Percentiles rank a stretch among this genome's conserved stretches.
Evolutionary conservation across 2,329 filamentous ascomycete genomes (phyloP).

Genomic region (Alternaria conjuncta): DNA sequence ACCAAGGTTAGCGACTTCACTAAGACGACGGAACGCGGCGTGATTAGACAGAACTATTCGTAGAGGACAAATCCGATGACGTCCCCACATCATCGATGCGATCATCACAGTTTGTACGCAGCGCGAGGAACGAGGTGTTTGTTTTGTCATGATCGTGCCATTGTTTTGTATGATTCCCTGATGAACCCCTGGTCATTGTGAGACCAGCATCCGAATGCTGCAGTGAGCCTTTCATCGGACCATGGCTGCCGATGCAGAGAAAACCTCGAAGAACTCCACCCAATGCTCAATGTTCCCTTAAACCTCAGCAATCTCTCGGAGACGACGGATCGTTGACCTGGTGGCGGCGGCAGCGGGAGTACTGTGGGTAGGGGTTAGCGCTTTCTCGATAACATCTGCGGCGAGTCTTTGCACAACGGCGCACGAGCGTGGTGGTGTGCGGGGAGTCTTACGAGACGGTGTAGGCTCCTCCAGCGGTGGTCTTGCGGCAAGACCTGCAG

Average conservation of each 20-base stretch:
- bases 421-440: not conserved
- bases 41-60: not conserved
- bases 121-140: not conserved
- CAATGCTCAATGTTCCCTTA: slow-evolving; percentile 57
- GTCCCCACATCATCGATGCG: not conserved
- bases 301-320: slow-evolving; percentile 97
- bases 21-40: not conserved
- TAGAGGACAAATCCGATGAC: not conserved
- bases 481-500: slow-evolving; percentile 95
- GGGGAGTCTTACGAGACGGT: slow-evolving; percentile 80
- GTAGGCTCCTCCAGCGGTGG: slow-evolving; percentile 91
- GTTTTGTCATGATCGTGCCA: slow-evolving; percentile 43
- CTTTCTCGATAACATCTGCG: not conserved
- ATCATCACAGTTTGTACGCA: not conserved
- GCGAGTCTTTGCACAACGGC: not conserved
- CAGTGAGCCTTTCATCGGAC: slow-evolving; percentile 35
- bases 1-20: not conserved
- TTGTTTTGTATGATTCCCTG: slow-evolving; percentile 46
- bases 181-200: slow-evolving; percentile 45
- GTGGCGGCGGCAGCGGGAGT: slow-evolving; percentile 93
- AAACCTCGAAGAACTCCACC: slow-evolving; percentile 47
- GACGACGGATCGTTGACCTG: slow-evolving; percentile 93
- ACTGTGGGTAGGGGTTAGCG: slow-evolving; percentile 57
- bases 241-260: slow-evolving; percentile 42
- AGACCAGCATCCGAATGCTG: slow-evolving; percentile 43